These are phyloP conservation scores for Thalia dealbata DNA, from an alignment of 176 grass and related monocot species.

Conservation along the genomic window DNA sequence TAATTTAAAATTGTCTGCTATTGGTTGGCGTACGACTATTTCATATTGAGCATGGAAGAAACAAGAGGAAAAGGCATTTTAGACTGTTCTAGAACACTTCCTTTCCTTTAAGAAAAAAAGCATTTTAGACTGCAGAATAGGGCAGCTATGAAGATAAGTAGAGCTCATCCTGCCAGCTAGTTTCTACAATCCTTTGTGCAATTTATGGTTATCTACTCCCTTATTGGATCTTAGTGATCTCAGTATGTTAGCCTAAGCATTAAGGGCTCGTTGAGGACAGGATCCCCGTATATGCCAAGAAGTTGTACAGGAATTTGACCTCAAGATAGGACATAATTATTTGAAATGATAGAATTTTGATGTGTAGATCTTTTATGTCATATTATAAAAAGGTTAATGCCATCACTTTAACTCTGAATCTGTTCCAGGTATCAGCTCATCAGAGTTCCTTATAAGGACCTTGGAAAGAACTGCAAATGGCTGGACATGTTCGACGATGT, in stretches of 20 bases:
- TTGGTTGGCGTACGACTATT: neutral
- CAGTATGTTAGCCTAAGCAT: neutral
- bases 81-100: neutral
- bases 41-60: neutral
- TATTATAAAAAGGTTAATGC: neutral
- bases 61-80: neutral
- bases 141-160: neutral
- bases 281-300: neutral
- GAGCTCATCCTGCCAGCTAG: neutral
- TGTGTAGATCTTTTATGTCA: neutral
- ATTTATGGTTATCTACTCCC: neutral
- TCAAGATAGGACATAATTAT: no score
- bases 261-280: neutral
- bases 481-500: conserved; percentile 88
- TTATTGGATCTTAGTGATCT: neutral
- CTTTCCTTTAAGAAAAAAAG: no score
- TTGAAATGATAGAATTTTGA: neutral
- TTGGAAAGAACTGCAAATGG: conserved; percentile 77
- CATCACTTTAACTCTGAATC: neutral
- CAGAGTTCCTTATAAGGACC: conserved; percentile 62
- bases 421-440: conserved; percentile 67
- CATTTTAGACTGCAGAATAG: neutral
- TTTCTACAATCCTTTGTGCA: neutral
- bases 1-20: neutral
- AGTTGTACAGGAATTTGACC: neutral